These are phyloP conservation scores for Amanita jacksonii DNA, from an alignment of 768 basidiomycete genomes.

Conservation along the genomic window DNA sequence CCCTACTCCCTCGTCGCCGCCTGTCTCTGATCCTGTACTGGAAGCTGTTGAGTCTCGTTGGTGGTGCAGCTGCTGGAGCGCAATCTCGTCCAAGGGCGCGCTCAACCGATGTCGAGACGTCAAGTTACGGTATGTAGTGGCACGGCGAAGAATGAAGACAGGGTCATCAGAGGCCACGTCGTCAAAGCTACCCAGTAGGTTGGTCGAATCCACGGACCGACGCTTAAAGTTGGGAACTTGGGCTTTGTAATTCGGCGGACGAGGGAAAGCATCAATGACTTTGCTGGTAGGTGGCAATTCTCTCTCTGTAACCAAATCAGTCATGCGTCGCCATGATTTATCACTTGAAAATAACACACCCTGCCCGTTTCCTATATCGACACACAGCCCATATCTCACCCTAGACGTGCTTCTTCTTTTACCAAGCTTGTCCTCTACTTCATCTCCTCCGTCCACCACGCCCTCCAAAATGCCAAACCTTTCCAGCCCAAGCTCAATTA, in stretches of 20 bases:
- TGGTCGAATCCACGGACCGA: conserved; percentile 76
- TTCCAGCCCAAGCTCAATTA: conserved; percentile 87
- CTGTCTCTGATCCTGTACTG: conserved; percentile 43
- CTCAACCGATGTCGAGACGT: conserved; percentile 64
- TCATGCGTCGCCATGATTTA: neutral
- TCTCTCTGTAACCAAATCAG: conserved; percentile 43
- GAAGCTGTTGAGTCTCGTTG: conserved; percentile 45
- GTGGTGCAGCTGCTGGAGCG: conserved; percentile 60
- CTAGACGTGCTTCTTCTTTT: conserved; percentile 71
- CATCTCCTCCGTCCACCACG: conserved; percentile 98
- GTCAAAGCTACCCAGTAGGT: conserved; percentile 57
- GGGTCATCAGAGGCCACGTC: conserved; percentile 83
- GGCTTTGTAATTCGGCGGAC: conserved; percentile 62
- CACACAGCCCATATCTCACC: conserved; percentile 75
- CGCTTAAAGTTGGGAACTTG: conserved; percentile 63
- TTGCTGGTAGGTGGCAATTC: conserved; percentile 73
- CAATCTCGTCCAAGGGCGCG: conserved; percentile 77
- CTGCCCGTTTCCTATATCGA: conserved; percentile 42
- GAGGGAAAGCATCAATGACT: conserved; percentile 74
- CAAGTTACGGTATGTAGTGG: conserved; percentile 62
- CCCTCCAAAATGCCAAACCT: conserved; percentile 92
- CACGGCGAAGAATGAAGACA: conserved; percentile 80
- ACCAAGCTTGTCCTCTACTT: conserved; percentile 85
- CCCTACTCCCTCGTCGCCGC: conserved; percentile 12
- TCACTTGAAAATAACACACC: conserved; percentile 33